Percentiles rank a stretch among this genome's conserved stretches.
Evolutionary conservation across 2,329 filamentous ascomycete species (phyloP).

Genomic region (Graphium sp.): DNA sequence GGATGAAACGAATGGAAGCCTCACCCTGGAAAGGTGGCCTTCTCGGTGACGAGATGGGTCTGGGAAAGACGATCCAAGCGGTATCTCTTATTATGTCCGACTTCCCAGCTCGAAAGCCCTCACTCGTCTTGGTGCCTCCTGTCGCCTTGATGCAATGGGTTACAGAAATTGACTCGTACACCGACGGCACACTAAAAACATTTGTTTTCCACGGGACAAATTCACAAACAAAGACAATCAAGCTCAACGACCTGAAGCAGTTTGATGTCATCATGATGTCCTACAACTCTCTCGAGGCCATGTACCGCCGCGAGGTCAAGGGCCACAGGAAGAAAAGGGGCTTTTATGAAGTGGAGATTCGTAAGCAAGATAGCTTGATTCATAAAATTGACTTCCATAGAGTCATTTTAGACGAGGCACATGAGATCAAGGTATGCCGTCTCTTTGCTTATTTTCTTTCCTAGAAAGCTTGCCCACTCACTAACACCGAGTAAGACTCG

Average conservation of each 20-base stretch:
- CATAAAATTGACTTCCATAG: conserved; percentile 81
- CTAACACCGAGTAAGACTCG: conserved; percentile 35
- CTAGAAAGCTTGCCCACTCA: background rate
- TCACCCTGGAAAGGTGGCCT: conserved; percentile 76
- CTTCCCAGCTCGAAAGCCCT: conserved; percentile 67
- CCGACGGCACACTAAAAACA: conserved; percentile 76
- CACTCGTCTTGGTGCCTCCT: conserved; percentile 78
- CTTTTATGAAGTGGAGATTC: conserved; percentile 9
- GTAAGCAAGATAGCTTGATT: conserved; percentile 67
- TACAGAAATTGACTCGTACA: conserved; percentile 64
- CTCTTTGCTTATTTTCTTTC: background rate
- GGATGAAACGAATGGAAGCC: conserved; percentile 86
- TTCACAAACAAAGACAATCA: conserved; percentile 61
- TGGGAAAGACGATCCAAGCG: conserved; percentile 96
- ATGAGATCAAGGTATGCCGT: conserved; percentile 62
- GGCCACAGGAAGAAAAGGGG: conserved; percentile 64
- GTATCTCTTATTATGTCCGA: conserved; percentile 98
- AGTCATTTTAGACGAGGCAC: conserved; percentile 84
- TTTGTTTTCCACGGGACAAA: conserved; percentile 85
- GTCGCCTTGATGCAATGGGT: conserved; percentile 96
- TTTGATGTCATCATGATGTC: conserved; percentile 96
- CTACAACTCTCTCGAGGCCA: conserved; percentile 80
- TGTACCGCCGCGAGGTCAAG: conserved; percentile 83
- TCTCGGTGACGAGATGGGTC: conserved; percentile 94
- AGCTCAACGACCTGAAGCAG: conserved; percentile 55